Base-by-base conservation (phyloP, 352 stramenopile genomes). In the Peronospora destructor region DNA sequence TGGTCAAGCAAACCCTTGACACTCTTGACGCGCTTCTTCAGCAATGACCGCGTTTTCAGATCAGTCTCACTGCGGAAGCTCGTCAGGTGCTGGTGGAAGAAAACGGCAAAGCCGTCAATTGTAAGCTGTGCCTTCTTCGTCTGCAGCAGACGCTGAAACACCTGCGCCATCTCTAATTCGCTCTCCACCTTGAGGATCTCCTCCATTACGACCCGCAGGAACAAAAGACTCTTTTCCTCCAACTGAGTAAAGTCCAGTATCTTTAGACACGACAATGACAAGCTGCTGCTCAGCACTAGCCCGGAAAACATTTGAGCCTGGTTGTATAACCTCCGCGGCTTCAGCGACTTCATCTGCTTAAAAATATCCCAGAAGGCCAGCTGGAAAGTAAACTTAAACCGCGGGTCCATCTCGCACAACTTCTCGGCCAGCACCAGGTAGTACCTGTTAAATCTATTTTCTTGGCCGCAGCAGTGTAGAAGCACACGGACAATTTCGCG, bases 341-440 rank as follows among this genome's bases (percentile, higher is more conserved):
- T 84, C 35, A 97, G 74, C 34, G 66, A 63, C 52, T 81, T 66
- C 34, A 90, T 61, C 47, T 96, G 84, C 73, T 98, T 98, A 62
- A 99, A 98, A 32, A 79, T 66, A 70, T 99, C 95, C 95, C 94
- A 98, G 61, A 96, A 98, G 35, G 95, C 88, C 14, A 98, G 75
- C 59, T 98, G 94, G 41, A 97, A 85, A 14, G 91, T 97, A 56
- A 98, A 98, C 52, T 96, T 98, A 67, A 91, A 96, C 34, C 94
- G 90, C 29, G 62, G 71, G 55, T 98, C 90, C 64, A 92, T 96
- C 61, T 97, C 85, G 56, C 91, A 98, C 47, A 98, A 74, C 33
- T 95, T 88, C 33, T 82, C 68, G 3, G 88, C 91, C 25, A 99
- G 76, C 55, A 96, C 75, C 30, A 95, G 79, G 66, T 98, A 99